These are phyloP conservation scores for Neofusicoccum umdonicola DNA, from an alignment of 2,329 filamentous ascomycete species.

Conservation along the genomic window DNA sequence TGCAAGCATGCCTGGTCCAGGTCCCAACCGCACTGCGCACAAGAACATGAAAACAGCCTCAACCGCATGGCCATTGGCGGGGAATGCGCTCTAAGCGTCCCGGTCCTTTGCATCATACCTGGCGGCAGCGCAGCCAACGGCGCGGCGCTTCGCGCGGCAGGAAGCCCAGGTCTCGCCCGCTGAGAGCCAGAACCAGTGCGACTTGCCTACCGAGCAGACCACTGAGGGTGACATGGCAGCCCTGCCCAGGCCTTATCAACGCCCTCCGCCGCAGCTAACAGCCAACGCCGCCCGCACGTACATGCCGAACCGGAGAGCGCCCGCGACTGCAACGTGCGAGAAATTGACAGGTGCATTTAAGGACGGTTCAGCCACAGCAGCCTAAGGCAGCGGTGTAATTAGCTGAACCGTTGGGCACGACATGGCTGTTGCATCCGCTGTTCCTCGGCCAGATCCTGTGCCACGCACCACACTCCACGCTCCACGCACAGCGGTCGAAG, in stretches of 20 bases:
- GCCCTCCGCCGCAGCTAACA: neutral
- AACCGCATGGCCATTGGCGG: neutral
- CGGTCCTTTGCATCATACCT: neutral
- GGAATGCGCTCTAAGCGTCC: neutral
- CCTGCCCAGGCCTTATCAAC: neutral
- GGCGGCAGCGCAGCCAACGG: neutral
- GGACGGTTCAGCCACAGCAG: conserved; percentile 3
- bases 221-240: neutral
- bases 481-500: conserved; percentile 1
- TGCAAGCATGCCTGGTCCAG: neutral
- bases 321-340: conserved; percentile 9
- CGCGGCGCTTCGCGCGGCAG: neutral
- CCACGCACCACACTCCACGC: conserved; percentile 7
- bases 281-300: neutral
- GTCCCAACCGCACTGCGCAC: neutral
- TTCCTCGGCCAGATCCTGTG: neutral
- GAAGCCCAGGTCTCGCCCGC: neutral
- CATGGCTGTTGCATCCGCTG: neutral
- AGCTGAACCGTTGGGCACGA: conserved; percentile 3
- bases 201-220: neutral
- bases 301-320: neutral
- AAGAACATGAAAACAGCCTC: neutral
- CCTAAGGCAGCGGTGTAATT: conserved; percentile 8
- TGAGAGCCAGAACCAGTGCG: neutral
- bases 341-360: conserved; percentile 13